Conservation (phyloP, 352 stramenopile genomes). For the Phytophthora agathidicida region DNA sequence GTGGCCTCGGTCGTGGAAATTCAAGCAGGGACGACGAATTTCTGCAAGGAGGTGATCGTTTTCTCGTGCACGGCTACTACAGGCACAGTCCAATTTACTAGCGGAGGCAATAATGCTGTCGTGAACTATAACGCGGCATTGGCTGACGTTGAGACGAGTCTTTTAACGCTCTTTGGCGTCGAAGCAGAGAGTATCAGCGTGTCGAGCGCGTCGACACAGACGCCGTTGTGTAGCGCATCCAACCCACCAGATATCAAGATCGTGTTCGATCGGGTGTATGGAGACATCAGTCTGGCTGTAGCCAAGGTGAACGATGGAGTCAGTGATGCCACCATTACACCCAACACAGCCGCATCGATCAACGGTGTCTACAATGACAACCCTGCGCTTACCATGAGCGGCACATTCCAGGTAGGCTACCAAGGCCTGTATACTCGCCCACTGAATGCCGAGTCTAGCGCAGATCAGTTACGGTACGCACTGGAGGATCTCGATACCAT, state of each 20-base stretch:
- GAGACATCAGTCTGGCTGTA: conserved; percentile 45
- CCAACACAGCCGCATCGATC: conserved; percentile 44
- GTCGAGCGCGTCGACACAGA: conserved; percentile 38
- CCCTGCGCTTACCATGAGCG: conserved; percentile 61
- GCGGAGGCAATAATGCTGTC: conserved; percentile 13
- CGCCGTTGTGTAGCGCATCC: conserved; percentile 44
- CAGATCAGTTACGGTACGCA: conserved; percentile 64
- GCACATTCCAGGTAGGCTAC: conserved; percentile 82
- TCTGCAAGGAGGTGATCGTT: conserved; percentile 68
- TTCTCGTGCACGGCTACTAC: conserved; percentile 52
- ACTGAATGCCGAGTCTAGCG: conserved; percentile 75
- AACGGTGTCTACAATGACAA: conserved; percentile 65
- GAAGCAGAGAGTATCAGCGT: conserved; percentile 70
- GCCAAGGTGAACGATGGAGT: conserved; percentile 18
- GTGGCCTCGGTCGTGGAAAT: conserved; percentile 37
- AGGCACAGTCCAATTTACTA: conserved; percentile 43
- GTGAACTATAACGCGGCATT: conserved; percentile 38
- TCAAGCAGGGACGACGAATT: conserved; percentile 53
- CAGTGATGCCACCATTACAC: conserved; percentile 11
- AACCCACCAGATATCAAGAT: conserved; percentile 48
- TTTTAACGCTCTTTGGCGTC: conserved; percentile 56
- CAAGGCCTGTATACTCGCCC: conserved; percentile 59
- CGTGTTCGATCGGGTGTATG: conserved; percentile 69
- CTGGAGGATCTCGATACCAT: conserved; percentile 69
- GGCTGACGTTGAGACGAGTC: conserved; percentile 35